phyloP scores from a whole-genome alignment of 257 asterid genomes.

The Jasminum sambac region DNA sequence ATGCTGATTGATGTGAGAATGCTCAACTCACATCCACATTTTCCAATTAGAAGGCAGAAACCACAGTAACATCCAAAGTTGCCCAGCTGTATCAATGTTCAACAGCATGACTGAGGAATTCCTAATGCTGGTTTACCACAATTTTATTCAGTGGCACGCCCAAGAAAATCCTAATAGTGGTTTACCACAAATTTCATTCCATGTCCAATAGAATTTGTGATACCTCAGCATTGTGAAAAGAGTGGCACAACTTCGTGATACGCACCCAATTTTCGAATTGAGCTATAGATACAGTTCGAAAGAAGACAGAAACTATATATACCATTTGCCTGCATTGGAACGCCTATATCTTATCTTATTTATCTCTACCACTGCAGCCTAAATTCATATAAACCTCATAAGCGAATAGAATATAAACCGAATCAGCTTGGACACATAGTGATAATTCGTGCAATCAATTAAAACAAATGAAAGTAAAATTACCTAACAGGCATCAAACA shows the following conservation, averaged over 20 bases:
- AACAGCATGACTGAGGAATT: background rate
- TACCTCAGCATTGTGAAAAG: background rate
- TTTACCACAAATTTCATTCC: background rate
- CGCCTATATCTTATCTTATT: background rate
- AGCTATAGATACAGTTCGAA: slow-evolving; percentile 3
- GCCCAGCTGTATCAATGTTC: background rate
- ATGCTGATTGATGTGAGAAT: background rate
- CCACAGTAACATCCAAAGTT: background rate
- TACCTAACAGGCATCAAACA: background rate
- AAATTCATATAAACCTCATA: background rate
- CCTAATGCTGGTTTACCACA: background rate
- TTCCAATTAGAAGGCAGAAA: background rate
- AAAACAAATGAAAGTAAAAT: background rate
- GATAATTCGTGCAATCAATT: background rate
- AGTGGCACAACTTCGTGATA: background rate
- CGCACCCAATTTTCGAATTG: background rate
- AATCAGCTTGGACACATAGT: background rate
- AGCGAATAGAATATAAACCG: background rate
- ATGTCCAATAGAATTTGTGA: background rate
- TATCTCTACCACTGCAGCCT: background rate
- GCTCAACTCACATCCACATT: background rate
- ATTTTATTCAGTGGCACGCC: background rate
- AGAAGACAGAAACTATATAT: background rate
- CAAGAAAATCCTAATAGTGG: background rate
- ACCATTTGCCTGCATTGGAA: background rate